Percentiles rank a stretch among this genome's conserved stretches.
Conservation (phyloP, 2,329 filamentous ascomycete species). For the Stachybotrys chartarum region DNA sequence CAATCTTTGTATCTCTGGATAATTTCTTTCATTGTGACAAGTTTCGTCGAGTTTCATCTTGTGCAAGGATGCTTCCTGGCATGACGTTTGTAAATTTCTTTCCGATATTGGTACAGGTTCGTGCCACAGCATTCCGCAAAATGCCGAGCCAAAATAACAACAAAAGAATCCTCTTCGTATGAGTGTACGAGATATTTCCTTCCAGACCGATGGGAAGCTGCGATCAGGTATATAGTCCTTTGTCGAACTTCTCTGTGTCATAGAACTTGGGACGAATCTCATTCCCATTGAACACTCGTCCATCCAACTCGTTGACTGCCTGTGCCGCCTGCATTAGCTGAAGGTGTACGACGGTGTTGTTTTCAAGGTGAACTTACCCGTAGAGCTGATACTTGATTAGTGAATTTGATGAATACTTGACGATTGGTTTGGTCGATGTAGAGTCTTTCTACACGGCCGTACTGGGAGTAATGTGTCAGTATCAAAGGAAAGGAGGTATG, state of each 20-base stretch:
- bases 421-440: slow-evolving; percentile 59
- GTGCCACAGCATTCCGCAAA: no score
- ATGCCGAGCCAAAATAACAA: no score
- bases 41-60: not conserved
- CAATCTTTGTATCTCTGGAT: not conserved
- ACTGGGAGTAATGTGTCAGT: slow-evolving; percentile 39
- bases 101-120: no score
- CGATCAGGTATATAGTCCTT: slow-evolving; percentile 41
- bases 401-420: slow-evolving; percentile 91
- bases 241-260: slow-evolving; percentile 74
- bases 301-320: slow-evolving; percentile 86
- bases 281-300: slow-evolving; percentile 83
- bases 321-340: slow-evolving; percentile 20
- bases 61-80: no score
- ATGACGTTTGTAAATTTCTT: no score
- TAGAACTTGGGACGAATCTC: slow-evolving; percentile 77
- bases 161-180: no score
- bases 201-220: no score
- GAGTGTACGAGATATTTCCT: no score
- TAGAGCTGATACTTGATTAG: slow-evolving; percentile 73
- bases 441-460: slow-evolving; percentile 75
- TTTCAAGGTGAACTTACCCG: slow-evolving; percentile 49
- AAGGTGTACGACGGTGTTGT: no score
- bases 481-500: not conserved
- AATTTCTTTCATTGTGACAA: not conserved